Conservation (phyloP, 805 yeast species). For the Komagataella mondaviorum region DNA sequence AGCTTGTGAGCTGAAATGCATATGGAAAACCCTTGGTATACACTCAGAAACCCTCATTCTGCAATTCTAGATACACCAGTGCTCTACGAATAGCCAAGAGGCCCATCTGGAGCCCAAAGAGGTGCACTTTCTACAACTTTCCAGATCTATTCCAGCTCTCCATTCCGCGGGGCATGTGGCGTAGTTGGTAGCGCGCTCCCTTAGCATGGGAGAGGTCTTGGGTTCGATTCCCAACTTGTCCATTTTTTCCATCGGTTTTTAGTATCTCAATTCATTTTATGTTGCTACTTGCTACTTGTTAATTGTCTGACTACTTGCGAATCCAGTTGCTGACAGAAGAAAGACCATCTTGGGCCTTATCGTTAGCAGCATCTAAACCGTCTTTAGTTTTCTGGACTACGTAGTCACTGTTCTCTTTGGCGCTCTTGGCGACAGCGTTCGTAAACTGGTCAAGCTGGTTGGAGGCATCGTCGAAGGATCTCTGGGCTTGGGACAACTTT, state of each 20-base stretch:
- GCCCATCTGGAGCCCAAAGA: no score
- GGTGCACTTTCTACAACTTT: no score
- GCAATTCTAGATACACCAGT: no score
- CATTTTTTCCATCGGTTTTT: constrained; percentile 22
- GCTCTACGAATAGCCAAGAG: no score
- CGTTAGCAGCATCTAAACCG: constrained; percentile 8
- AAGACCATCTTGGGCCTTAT: constrained; percentile 10
- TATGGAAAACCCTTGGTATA: no score
- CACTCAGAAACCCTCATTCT: no score
- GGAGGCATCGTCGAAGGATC: constrained; percentile 15
- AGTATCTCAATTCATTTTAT: background rate
- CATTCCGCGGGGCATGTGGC: constrained; percentile 51
- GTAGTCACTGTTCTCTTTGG: constrained; percentile 6
- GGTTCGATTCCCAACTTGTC: constrained; percentile 76
- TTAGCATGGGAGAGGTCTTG: constrained; percentile 75
- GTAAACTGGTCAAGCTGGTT: constrained; percentile 3
- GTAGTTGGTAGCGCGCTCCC: constrained; percentile 78
- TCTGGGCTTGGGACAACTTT: constrained; percentile 12
- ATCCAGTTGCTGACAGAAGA: constrained; percentile 9
- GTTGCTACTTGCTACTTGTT: background rate
- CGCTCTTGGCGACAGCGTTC: constrained; percentile 9
- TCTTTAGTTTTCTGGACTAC: constrained; percentile 7
- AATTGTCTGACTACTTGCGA: background rate
- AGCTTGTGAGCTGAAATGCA: no score
- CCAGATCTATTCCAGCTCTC: background rate